Conservation (phyloP, 352 stramenopile species). For the Pythium phragmiticola region DNA sequence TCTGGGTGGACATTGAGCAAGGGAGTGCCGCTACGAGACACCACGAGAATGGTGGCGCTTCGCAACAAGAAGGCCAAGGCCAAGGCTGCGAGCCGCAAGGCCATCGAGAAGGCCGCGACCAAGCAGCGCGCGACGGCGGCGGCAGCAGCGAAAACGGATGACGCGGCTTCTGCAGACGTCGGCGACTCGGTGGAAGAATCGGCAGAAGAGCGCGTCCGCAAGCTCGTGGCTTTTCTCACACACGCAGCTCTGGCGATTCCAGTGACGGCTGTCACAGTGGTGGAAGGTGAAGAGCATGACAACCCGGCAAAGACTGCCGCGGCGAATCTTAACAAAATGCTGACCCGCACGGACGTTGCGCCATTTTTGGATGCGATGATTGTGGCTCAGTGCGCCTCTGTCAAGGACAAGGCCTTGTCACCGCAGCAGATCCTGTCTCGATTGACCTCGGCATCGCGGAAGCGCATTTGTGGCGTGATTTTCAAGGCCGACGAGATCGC, state of each 20-base stretch:
- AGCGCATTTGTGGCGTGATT: conserved; percentile 81
- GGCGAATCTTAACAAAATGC: neutral
- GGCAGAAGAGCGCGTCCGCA: conserved; percentile 28
- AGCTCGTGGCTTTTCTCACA: conserved; percentile 49
- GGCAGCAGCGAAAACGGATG: neutral
- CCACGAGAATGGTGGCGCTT: conserved; percentile 60
- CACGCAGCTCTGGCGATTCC: conserved; percentile 37
- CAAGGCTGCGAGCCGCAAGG: conserved; percentile 50
- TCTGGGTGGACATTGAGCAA: neutral
- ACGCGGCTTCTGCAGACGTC: neutral
- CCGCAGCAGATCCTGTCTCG: conserved; percentile 64
- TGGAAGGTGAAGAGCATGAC: neutral
- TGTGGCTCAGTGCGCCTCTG: conserved; percentile 42
- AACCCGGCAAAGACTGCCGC: conserved; percentile 11
- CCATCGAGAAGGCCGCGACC: conserved; percentile 39
- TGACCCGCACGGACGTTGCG: conserved; percentile 20
- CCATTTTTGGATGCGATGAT: conserved; percentile 51
- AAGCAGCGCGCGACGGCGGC: conserved; percentile 9
- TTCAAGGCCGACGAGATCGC: conserved; percentile 85
- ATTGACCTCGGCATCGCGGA: conserved; percentile 55
- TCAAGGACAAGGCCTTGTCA: conserved; percentile 48
- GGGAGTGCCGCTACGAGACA: neutral
- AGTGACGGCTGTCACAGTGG: neutral
- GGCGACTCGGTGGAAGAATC: conserved; percentile 24
- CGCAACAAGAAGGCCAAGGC: conserved; percentile 72